Percentiles rank a stretch among this genome's conserved stretches.
Evolutionary conservation across 2,329 filamentous ascomycete genomes (phyloP).

Genomic region (Cladosporium sp.): DNA sequence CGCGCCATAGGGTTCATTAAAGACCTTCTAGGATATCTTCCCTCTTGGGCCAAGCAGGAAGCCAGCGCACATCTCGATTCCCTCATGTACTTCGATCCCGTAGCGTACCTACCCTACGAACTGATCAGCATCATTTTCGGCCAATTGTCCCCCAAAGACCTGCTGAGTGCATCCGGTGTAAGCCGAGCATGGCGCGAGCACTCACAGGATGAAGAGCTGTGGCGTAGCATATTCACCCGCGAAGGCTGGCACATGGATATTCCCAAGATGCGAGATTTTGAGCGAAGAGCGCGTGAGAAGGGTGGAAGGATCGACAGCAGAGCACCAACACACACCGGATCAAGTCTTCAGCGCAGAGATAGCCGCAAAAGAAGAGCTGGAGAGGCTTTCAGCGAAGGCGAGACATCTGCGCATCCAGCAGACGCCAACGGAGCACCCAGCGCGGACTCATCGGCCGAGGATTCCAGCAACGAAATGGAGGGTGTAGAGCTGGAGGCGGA

Average conservation of each 20-base stretch:
- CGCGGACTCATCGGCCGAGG: slow-evolving; percentile 10
- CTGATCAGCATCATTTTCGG: slow-evolving; percentile 86
- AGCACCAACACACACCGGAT: slow-evolving; percentile 27
- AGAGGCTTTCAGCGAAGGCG: slow-evolving; percentile 31
- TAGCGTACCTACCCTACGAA: slow-evolving; percentile 78
- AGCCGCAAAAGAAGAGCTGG: slow-evolving; percentile 29
- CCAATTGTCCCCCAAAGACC: slow-evolving; percentile 74
- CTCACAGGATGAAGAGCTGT: slow-evolving; percentile 77
- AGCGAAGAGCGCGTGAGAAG: slow-evolving; percentile 5
- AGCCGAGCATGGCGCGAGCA: slow-evolving; percentile 78
- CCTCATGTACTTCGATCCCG: slow-evolving; percentile 90
- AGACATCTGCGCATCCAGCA: slow-evolving; percentile 13
- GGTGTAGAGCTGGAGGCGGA: slow-evolving; percentile 2
- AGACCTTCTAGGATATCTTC: slow-evolving; percentile 7
- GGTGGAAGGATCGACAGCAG: background rate
- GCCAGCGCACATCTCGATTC: slow-evolving; percentile 14
- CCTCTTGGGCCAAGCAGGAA: slow-evolving; percentile 12
- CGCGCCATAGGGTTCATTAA: slow-evolving; percentile 7
- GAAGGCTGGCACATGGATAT: slow-evolving; percentile 67
- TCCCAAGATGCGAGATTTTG: slow-evolving; percentile 25
- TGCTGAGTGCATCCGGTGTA: slow-evolving; percentile 72
- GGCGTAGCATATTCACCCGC: slow-evolving; percentile 74
- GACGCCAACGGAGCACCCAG: slow-evolving; percentile 13
- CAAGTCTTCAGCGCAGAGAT: slow-evolving; percentile 17
- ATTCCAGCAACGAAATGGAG: slow-evolving; percentile 13